Evolutionary conservation across 208 protist genomes (phyloP), one percentile per base, ranked within the genome.

Genomic region (Wallacemonas sp.): DNA sequence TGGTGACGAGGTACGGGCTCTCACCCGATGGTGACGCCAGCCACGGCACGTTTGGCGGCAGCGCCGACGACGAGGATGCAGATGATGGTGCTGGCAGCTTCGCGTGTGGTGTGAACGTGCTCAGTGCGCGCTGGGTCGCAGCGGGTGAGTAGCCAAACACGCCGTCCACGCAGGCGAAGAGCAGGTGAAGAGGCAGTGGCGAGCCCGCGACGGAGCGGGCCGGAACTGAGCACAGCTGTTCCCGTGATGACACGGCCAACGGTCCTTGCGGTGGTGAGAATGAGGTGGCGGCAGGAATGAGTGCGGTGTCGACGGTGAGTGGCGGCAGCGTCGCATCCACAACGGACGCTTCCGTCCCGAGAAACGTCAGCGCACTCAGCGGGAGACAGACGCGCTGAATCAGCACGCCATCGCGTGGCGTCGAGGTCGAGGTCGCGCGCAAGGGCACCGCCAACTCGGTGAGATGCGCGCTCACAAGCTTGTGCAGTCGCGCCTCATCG

Each of bases 121-220:
- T n/a, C 52, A 58, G 8, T 3, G 19, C 32, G 6, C 8, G n/a
- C 52, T 58, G 52, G 5, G 52, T 29, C 9, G 26, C 52, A 12
- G 49, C 63, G 9, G 63, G 49, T 17, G 48, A 56, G 49, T 49
- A 46, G 11, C 19, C 11, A 39, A 61, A 68, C 8, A 68, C 49
- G 26, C 63, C 63, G 11, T 68, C 63, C 24, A 61, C 38, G 26
- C 63, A 68, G 2, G 44, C 23, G n/a, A 68, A 6, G 29, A 68
- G 32, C 38, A 68, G 49, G 29, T 58, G 52, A 8, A 39, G n/a
- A 8, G 52, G 30, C 0, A 58, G 52, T 8, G 52, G 52, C 23
- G 26, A 39, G 30, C 52, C 9, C 14, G 32, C 30, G 14, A 9
- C 14, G 32, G 9, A 27, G 9, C 9, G 9, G 36, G 14, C 36